phyloP scores from a whole-genome alignment of 139 green algal species.

The Trebouxia sp. region DNA sequence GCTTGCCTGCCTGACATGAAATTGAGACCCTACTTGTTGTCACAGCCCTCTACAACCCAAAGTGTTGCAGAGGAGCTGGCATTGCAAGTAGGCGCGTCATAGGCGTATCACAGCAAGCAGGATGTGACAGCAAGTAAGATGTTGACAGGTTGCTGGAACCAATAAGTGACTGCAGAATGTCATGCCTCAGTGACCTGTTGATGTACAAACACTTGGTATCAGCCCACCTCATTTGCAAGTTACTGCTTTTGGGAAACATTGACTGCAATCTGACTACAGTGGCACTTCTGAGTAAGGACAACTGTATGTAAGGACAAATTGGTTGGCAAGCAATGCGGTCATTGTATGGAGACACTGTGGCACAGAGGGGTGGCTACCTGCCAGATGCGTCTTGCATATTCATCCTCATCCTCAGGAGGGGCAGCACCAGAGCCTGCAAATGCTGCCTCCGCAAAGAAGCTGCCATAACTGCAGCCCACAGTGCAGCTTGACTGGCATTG shows the following conservation, averaged over 20 bases:
- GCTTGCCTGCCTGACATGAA: too few species aligned
- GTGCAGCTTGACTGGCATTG: background rate
- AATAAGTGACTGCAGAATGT: too few species aligned
- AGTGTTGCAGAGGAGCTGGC: too few species aligned
- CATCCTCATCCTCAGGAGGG: conserved; percentile 24
- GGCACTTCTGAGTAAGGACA: too few species aligned
- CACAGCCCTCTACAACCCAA: too few species aligned
- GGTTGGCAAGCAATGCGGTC: background rate
- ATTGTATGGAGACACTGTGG: background rate
- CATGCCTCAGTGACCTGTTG: background rate
- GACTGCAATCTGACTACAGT: background rate
- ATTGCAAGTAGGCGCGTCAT: too few species aligned
- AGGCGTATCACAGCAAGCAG: too few species aligned
- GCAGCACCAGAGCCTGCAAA: background rate
- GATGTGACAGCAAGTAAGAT: too few species aligned
- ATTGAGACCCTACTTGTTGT: too few species aligned
- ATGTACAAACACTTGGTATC: background rate
- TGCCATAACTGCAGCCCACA: conserved; percentile 23
- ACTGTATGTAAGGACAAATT: too few species aligned
- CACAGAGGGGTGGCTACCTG: background rate
- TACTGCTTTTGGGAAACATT: background rate
- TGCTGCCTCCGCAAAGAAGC: conserved; percentile 17
- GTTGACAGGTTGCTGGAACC: too few species aligned
- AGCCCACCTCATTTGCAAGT: background rate
- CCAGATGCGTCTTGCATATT: conserved; percentile 26